Evolutionary conservation across 2,329 filamentous ascomycete genomes (phyloP), one percentile per base, ranked within the genome.

Genomic region (Fusarium devonianum): DNA sequence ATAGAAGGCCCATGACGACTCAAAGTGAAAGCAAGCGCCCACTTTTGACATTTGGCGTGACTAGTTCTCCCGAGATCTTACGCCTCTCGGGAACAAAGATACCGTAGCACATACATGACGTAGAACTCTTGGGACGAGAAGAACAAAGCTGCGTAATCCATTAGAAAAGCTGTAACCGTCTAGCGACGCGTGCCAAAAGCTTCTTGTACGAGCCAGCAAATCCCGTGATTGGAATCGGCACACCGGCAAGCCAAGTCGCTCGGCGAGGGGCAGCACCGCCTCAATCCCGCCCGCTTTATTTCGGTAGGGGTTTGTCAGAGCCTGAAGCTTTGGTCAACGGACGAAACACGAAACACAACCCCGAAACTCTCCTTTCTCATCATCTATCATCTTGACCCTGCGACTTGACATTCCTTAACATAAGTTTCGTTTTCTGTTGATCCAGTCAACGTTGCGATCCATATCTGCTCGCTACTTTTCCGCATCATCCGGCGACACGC

Each of bases 231-330:
- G 56, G 53, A n/a, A 23, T 42, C 49, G 48, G 47, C 39, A 50
- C 18, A 25, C 38, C 56, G 48, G 53, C 47, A 53, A 10, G 25
- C 37, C 23, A 35, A 32, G 35, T 36, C 22, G 14, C 19, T 13
- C 45, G 45, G 41, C 33, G 57, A 58, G 42, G 53, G 60, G 52
- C 56, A 55, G 47, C 62, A 63, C 62, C 53, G 62, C 62, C 62
- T 51, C 62, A 60, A 53, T 57, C 28, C 19, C 26, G 42, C 56
- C 56, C 56, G 56, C 50, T 58, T 58, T 58, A 58, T 37, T 53
- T 54, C 34, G 40, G 47, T 49, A 48, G 48, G 54, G 53, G 21
- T 41, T 18, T 48, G 7, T 37, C 25, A 17, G 52, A 26, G n/a
- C 36, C 16, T 19, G 30, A 8, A 19, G 30, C 30, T 33, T 33